Conservation (phyloP, 495 filamentous ascomycete species). For the Delitschia confertaspora region DNA sequence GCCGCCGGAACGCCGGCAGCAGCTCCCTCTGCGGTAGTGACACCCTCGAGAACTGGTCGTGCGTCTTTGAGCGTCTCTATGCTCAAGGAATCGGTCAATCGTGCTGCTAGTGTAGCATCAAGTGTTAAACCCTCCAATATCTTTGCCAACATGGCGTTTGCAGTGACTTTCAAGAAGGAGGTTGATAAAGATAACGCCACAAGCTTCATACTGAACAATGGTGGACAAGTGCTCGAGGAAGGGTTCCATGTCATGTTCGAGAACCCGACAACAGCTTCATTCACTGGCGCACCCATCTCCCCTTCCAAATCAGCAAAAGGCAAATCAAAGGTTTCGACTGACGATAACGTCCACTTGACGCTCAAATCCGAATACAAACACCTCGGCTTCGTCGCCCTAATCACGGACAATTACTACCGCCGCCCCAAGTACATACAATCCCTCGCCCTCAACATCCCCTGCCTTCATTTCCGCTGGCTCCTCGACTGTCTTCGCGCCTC, state of each 20-base stretch:
- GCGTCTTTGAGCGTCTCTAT: slow-evolving; percentile 1
- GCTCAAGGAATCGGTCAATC: slow-evolving; percentile 9
- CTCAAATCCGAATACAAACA: slow-evolving; percentile 43
- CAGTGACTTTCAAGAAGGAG: slow-evolving; percentile 56
- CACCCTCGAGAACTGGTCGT: slow-evolving; percentile 29
- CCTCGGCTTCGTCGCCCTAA: slow-evolving; percentile 71
- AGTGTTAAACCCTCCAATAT: slow-evolving; percentile 29
- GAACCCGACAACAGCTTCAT: neutral
- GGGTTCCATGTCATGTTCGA: slow-evolving; percentile 85
- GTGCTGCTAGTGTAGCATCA: slow-evolving; percentile 15
- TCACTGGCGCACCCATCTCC: neutral
- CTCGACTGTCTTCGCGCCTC: slow-evolving; percentile 55
- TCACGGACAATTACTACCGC: slow-evolving; percentile 81
- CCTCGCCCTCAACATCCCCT: slow-evolving; percentile 80
- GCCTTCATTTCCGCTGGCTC: slow-evolving; percentile 73
- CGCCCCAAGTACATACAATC: slow-evolving; percentile 93
- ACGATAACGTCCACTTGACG: slow-evolving; percentile 35
- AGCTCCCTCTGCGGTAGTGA: slow-evolving; percentile 14
- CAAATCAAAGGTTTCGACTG: slow-evolving; percentile 23
- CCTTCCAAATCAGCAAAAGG: slow-evolving; percentile 1
- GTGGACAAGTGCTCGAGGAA: slow-evolving; percentile 60
- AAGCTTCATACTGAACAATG: slow-evolving; percentile 48
- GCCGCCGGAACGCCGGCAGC: slow-evolving; percentile 19
- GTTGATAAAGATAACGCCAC: slow-evolving; percentile 43
- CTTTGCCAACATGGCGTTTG: slow-evolving; percentile 73